These are phyloP conservation scores for Paracamarosporium sp. DNA, from an alignment of 2,329 filamentous ascomycete genomes.

Conservation along the genomic window DNA sequence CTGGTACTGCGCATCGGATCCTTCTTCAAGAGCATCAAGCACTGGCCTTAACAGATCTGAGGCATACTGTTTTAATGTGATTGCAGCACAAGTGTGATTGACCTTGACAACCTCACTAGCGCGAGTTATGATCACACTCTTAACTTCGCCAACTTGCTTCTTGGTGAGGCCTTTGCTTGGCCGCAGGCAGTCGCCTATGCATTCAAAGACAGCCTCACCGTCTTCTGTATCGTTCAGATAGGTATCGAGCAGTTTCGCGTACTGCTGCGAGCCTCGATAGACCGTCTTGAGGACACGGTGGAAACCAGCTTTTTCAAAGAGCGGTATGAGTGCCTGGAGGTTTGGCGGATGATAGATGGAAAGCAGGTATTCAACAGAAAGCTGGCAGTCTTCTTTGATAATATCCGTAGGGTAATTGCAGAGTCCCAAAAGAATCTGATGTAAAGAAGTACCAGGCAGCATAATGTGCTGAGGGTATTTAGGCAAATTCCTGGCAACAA, in stretches of 20 bases:
- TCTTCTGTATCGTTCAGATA: conserved; percentile 88
- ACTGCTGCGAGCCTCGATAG: conserved; percentile 81
- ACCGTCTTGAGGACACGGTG: conserved; percentile 91
- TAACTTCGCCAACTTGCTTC: conserved; percentile 76
- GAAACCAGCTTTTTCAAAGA: conserved; percentile 82
- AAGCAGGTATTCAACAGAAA: conserved; percentile 95
- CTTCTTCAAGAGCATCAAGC: conserved; percentile 66
- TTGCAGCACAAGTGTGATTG: conserved; percentile 69
- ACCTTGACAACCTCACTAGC: conserved; percentile 71
- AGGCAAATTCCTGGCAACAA: conserved; percentile 91
- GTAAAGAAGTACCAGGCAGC: conserved; percentile 83
- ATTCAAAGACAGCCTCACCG: conserved; percentile 76
- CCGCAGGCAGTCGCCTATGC: conserved; percentile 76
- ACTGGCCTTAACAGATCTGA: conserved; percentile 71
- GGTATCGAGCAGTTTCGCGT: conserved; percentile 75
- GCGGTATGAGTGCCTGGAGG: conserved; percentile 74
- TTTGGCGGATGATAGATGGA: conserved; percentile 93
- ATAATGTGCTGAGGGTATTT: conserved; percentile 97
- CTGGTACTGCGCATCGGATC: conserved; percentile 71
- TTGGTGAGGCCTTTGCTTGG: conserved; percentile 67
- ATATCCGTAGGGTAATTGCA: conserved; percentile 84
- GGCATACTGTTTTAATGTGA: conserved; percentile 67
- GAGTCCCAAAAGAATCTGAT: conserved; percentile 79
- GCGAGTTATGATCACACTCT: conserved; percentile 69
- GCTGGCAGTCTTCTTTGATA: conserved; percentile 88